Evolutionary conservation across 1,139 yeast species (phyloP), one percentile per base, ranked within the genome.

Genomic region (Arxiozyma heterogenica): DNA sequence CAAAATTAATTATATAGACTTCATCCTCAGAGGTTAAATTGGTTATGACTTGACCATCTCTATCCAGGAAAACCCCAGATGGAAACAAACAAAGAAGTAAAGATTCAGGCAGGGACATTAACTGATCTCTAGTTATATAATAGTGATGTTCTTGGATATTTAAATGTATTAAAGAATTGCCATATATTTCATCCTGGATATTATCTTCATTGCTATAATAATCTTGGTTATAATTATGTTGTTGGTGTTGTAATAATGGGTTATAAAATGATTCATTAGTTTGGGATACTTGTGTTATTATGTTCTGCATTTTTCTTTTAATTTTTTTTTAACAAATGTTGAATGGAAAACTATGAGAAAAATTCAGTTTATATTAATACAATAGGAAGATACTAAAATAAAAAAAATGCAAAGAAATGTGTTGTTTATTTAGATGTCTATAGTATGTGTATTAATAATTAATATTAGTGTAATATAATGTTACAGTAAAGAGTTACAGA

Each of bases 91-190:
- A 89, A 54, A 91, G 78, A 57, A 94, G 74, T 39, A 94, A 83
- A 59, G 93, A 83, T 69, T 94, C 98, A 1, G 98, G 98, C 52
- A 93, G 74, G 54, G 91, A 82, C 86, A 90, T 84, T 60, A 93
- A 77, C 67, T 89, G 96, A 61, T 89, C 96, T 59, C 96, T 76
- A 1, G 95, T 83, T 51, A 93, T 83, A 54, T 82, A 81, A 67
- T 88, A 87, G 53, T 75, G 72, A 18, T 70, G 72, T 18, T 93
- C 95, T 52, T 95, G 78, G 51, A 89, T 78, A 62, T 86, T 82
- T 67, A 90, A 75, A 62, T 79, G 82, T 54, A 88, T 85, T 59
- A 80, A 78, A 22, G 86, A 80, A 66, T 82, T 81, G 61, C 77
- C 59, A 42, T 55, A 54, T 12, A 51, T 81, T 61, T 82, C 86